Percentiles rank a stretch among this genome's conserved stretches.
These are phyloP conservation scores for Schizochytrium sp. DNA, from an alignment of 108 stramenopile species.

Conservation along the genomic window DNA sequence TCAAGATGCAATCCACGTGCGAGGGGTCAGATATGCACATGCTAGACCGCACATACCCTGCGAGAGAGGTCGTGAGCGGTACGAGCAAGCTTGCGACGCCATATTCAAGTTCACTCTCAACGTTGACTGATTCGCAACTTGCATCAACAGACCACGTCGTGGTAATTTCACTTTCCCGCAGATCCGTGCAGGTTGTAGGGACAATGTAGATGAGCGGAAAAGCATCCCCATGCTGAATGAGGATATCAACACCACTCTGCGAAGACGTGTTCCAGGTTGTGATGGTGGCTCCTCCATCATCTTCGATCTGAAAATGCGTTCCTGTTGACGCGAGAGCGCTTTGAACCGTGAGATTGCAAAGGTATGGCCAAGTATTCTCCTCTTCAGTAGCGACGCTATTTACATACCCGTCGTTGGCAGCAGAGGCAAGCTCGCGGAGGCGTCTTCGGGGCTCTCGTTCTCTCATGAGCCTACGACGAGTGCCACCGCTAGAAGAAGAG, in stretches of 20 bases:
- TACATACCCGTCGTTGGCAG: not conserved
- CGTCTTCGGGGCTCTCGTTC: not conserved
- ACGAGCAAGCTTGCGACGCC: not conserved
- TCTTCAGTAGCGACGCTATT: not conserved
- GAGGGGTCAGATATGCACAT: not conserved
- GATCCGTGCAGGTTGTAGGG: not conserved
- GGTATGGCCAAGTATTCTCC: not conserved
- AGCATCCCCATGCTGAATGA: not conserved
- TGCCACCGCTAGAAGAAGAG: not conserved
- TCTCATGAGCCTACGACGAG: not conserved
- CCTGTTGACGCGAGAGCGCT: not conserved
- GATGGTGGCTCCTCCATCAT: not conserved
- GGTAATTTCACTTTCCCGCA: not conserved
- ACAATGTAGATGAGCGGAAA: not conserved
- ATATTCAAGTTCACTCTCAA: not conserved
- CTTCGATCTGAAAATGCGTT: not conserved
- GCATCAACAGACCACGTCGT: not conserved
- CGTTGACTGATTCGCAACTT: not conserved
- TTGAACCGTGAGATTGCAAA: not conserved
- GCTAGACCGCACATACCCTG: not conserved
- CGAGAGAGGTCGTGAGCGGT: not conserved
- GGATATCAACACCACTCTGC: not conserved
- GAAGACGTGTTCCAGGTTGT: not conserved
- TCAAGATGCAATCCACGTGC: not conserved
- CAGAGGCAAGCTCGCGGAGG: not conserved